Evolutionary conservation across 108 stramenopile genomes (phyloP), one percentile per base, ranked within the genome.

Genomic region (Skeletonema grethae): DNA sequence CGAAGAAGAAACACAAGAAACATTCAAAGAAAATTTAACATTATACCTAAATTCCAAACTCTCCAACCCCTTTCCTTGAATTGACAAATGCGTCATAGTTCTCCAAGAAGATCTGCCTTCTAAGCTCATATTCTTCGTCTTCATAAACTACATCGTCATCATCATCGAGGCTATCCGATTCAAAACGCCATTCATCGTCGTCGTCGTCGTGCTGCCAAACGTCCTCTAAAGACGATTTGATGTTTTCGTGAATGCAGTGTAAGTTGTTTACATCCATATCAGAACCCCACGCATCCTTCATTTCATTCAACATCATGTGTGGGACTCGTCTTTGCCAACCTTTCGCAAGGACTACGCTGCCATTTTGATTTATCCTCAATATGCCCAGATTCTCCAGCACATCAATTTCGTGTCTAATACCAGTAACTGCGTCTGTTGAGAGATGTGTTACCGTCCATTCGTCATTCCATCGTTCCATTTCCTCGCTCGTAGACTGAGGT

Each of bases 391-490:
- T 72, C 25, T 79, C 45, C 16, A 93, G 39, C 1, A 86, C 77
- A 28, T 83, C 64, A 46, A 93, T 68, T 69, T 93, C 92, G 61
- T 93, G 89, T 48, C 67, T 72, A 8, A 93, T 60, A 34, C 91
- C 91, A 15, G 89, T 87, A 4, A 74, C 50, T 25, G 72, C 16
- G 15, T 87, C 82, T 0, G 84, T 85, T 25, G 86, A 34, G 46
- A 87, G 69, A 35, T 88, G 63, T 9, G 82, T 58, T 16, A 84
- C 64, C 10, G 82, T 57, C 57, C 74, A 80, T 16, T 85, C 75
- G 50, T 86, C 85, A 24, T 58, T 87, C 74, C 36, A 65, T 18
- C 11, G 22, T 24, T 72, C 75, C 43, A 24, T 61, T 35, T 32
- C 30, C 38, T 57, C 25, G 11, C 30, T 25, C 12, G 60, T 36